These are phyloP conservation scores for Pistacia vera DNA, from an alignment of 345 rosid species.

Conservation along the genomic window DNA sequence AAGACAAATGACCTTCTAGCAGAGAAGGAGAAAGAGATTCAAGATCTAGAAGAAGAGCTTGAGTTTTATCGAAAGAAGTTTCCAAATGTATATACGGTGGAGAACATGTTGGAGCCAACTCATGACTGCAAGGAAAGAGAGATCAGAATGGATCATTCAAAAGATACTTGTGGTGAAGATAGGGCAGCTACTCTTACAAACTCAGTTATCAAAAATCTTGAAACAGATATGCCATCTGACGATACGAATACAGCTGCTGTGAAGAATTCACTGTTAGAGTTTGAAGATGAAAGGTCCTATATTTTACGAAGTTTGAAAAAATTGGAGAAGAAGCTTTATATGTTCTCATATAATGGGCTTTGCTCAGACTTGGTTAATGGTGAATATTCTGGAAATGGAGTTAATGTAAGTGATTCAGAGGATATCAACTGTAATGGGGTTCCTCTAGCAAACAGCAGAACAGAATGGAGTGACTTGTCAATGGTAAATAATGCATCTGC, in stretches of 20 bases:
- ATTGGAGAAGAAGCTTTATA: slow-evolving; percentile 46
- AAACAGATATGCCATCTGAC: slow-evolving; percentile 2
- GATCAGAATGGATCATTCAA: slow-evolving; percentile 22
- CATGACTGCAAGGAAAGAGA: slow-evolving; percentile 20
- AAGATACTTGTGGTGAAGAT: slow-evolving; percentile 21
- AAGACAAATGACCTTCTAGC: slow-evolving; percentile 73
- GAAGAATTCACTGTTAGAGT: slow-evolving; percentile 32
- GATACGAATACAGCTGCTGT: slow-evolving; percentile 10
- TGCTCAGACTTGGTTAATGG: slow-evolving; percentile 17
- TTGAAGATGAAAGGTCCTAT: slow-evolving; percentile 54
- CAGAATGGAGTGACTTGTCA: slow-evolving; percentile 16
- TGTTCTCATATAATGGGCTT: slow-evolving; percentile 28
- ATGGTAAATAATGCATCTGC: slow-evolving; percentile 27
- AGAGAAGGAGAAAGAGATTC: slow-evolving; percentile 80
- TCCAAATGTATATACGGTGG: slow-evolving; percentile 30
- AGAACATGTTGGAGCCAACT: slow-evolving; percentile 17
- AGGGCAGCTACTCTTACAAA: background rate
- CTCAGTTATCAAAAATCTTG: slow-evolving; percentile 2
- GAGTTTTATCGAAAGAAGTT: slow-evolving; percentile 60
- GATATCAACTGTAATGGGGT: slow-evolving; percentile 17
- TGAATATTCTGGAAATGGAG: slow-evolving; percentile 19
- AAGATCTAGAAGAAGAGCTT: slow-evolving; percentile 85
- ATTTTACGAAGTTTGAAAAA: slow-evolving; percentile 45
- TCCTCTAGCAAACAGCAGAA: slow-evolving; percentile 13
- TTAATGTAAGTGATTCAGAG: background rate